These are phyloP conservation scores for Brassica incana DNA, from an alignment of 345 rosid species.

Conservation along the genomic window DNA sequence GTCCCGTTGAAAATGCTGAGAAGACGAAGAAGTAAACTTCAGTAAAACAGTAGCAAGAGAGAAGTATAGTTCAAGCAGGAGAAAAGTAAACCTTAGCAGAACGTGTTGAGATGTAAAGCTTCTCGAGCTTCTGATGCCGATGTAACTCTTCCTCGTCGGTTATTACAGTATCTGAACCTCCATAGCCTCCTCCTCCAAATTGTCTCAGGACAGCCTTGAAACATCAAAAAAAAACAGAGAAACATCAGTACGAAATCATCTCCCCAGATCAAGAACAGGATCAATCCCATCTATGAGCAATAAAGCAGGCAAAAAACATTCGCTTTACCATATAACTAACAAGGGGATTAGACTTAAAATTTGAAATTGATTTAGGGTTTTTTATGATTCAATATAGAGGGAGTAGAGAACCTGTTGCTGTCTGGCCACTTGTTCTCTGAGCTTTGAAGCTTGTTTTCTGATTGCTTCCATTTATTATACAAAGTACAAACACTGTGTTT, in stretches of 20 bases:
- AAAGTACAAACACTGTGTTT: background rate
- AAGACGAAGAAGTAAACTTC: constrained; percentile 17
- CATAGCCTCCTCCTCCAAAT: constrained; percentile 88
- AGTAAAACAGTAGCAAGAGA: background rate
- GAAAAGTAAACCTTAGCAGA: constrained; percentile 68
- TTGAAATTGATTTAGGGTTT: constrained; percentile 13
- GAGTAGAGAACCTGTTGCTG: constrained; percentile 59
- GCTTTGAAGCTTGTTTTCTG: constrained; percentile 79
- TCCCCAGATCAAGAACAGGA: background rate
- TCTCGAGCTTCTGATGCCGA: constrained; percentile 86
- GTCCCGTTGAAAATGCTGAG: constrained; percentile 90
- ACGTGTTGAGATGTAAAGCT: constrained; percentile 89
- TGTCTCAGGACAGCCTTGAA: constrained; percentile 88
- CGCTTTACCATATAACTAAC: background rate
- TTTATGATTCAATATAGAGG: background rate
- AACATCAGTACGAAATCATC: background rate
- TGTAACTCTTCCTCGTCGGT: constrained; percentile 76
- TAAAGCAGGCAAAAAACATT: background rate
- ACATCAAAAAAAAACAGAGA: background rate
- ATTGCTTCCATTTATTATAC: constrained; percentile 59
- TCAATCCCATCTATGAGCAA: background rate
- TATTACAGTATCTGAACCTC: constrained; percentile 64
- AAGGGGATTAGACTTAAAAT: background rate
- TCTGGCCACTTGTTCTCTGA: constrained; percentile 86
- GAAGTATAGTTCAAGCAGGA: background rate